phyloP scores from a whole-genome alignment of 2,329 filamentous ascomycete species.

The Scedosporium minutisporum region DNA sequence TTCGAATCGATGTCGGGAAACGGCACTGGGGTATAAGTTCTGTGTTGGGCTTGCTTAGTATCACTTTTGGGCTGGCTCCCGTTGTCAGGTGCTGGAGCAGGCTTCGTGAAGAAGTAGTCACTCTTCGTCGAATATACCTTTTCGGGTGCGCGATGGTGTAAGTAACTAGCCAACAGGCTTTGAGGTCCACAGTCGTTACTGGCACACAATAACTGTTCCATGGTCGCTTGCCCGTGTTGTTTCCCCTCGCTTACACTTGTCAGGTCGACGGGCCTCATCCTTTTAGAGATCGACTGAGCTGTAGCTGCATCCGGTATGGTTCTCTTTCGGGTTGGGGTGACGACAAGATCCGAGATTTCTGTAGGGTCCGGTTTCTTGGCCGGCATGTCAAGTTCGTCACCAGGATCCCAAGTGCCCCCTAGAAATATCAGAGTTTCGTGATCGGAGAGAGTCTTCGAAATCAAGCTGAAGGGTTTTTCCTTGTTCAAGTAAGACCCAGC shows the following conservation, averaged over 20 bases:
- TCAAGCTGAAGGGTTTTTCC: neutral
- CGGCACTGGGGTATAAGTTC: neutral
- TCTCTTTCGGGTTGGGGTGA: neutral
- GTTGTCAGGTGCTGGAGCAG: neutral
- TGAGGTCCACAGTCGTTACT: slow-evolving; percentile 4
- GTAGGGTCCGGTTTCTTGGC: neutral
- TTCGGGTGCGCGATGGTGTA: neutral
- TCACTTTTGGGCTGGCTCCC: neutral
- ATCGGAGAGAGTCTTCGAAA: neutral
- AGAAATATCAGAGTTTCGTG: neutral
- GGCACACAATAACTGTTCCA: neutral
- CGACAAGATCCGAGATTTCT: neutral
- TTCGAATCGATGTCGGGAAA: neutral
- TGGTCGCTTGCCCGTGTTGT: too few relatives aligned
- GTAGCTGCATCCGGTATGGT: neutral
- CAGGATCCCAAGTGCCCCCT: too few relatives aligned
- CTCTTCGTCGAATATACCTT: neutral
- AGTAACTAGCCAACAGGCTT: slow-evolving; percentile 1
- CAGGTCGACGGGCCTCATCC: neutral
- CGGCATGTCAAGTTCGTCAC: too few relatives aligned
- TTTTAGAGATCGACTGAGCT: neutral
- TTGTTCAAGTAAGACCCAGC: neutral
- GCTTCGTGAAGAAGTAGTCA: neutral
- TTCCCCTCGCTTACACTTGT: neutral
- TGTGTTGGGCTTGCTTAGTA: neutral